phyloP scores from a whole-genome alignment of 176 grass and related monocot species.

The Musa schizocarpa region DNA sequence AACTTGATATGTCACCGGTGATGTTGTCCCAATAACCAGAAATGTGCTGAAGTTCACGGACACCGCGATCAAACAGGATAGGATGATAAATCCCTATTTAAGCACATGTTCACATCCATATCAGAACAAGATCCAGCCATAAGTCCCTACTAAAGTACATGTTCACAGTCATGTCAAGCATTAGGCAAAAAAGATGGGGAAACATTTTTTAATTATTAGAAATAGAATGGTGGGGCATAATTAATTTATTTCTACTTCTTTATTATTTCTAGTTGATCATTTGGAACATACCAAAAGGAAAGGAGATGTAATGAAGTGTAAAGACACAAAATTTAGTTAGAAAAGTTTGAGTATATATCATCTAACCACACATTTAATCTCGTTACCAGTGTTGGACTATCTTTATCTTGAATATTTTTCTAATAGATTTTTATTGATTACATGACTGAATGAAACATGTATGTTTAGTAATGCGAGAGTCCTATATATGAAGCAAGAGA shows the following conservation, averaged over 20 bases:
- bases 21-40: slow-evolving; percentile 92
- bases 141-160: too few species aligned
- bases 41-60: slow-evolving; percentile 99
- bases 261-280: neutral
- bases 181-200: slow-evolving; percentile 2
- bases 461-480: too few species aligned
- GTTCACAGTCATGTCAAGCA: slow-evolving; percentile 13
- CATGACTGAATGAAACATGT: too few species aligned
- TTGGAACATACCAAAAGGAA: neutral
- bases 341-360: too few species aligned
- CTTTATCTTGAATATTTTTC: too few species aligned
- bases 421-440: too few species aligned
- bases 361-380: too few species aligned
- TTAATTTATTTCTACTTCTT: neutral
- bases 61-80: slow-evolving; percentile 95
- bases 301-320: neutral
- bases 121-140: too few species aligned
- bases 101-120: neutral
- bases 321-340: neutral
- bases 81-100: slow-evolving; percentile 82
- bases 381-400: too few species aligned
- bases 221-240: neutral
- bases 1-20: slow-evolving; percentile 96
- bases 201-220: neutral
- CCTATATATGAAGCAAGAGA: too few species aligned